Percentiles rank a stretch among this genome's conserved stretches.
These are phyloP conservation scores for Singerocomus inundabilis DNA, from an alignment of 1,284 basidiomycete species.

Conservation along the genomic window DNA sequence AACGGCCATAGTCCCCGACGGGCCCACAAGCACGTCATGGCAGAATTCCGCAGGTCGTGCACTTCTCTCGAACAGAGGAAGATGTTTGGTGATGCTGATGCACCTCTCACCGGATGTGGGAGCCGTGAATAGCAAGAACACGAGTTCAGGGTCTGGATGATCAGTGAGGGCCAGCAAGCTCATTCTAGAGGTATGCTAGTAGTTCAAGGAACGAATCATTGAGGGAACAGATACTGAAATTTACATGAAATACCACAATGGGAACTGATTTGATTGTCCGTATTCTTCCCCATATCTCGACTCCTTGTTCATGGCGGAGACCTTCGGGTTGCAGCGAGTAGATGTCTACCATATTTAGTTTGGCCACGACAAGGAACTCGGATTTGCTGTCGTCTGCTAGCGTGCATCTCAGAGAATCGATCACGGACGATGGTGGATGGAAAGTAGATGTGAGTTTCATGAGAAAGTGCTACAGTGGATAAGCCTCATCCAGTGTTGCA, in stretches of 20 bases:
- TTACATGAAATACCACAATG: slow-evolving; percentile 41
- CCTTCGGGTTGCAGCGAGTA: slow-evolving; percentile 60
- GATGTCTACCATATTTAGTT: slow-evolving; percentile 61
- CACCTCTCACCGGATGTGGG: slow-evolving; percentile 35
- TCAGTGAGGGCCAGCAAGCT: slow-evolving; percentile 65
- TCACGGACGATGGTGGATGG: slow-evolving; percentile 61
- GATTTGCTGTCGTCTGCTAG: slow-evolving; percentile 45
- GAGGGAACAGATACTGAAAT: slow-evolving; percentile 1
- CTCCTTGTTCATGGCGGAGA: slow-evolving; percentile 51
- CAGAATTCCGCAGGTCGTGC: slow-evolving; percentile 65
- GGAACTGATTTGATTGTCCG: slow-evolving; percentile 54
- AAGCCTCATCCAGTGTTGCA: no score
- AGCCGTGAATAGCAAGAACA: slow-evolving; percentile 54
- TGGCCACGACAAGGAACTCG: slow-evolving; percentile 67
- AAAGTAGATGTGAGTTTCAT: slow-evolving; percentile 75
- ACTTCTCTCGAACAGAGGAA: slow-evolving; percentile 54
- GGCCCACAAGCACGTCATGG: slow-evolving; percentile 60
- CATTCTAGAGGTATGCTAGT: slow-evolving; percentile 45
- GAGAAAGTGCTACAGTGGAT: not conserved
- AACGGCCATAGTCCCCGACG: slow-evolving; percentile 57
- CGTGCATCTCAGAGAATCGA: slow-evolving; percentile 59
- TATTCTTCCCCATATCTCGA: slow-evolving; percentile 67
- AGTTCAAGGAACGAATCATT: slow-evolving; percentile 5
- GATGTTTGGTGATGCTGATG: slow-evolving; percentile 41
- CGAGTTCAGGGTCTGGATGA: slow-evolving; percentile 68